phyloP scores from a whole-genome alignment of 2,329 filamentous ascomycete species.

The Lachnellula willkommii region DNA sequence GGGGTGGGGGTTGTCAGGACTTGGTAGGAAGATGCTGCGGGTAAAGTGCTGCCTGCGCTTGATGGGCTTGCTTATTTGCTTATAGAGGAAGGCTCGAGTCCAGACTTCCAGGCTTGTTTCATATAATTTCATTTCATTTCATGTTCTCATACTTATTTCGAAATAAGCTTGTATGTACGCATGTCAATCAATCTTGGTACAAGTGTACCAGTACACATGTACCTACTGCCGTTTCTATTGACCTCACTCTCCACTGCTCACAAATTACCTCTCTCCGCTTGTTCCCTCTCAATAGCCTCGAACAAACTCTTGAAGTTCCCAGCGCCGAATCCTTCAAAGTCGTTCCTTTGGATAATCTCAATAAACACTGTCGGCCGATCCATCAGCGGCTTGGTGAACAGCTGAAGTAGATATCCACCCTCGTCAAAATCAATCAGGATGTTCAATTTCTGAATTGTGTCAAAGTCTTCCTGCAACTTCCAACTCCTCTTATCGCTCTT shows the following conservation, averaged over 20 bases:
- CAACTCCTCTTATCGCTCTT: slow-evolving; percentile 55
- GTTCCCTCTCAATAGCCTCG: slow-evolving; percentile 91
- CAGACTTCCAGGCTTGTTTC: too few relatives aligned
- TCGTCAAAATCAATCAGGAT: slow-evolving; percentile 96
- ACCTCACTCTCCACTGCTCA: slow-evolving; percentile 30
- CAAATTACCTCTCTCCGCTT: slow-evolving; percentile 79
- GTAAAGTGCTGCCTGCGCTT: too few relatives aligned
- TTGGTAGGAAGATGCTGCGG: too few relatives aligned
- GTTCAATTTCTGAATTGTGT: slow-evolving; percentile 68
- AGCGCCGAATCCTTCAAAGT: slow-evolving; percentile 87
- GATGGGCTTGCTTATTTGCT: too few relatives aligned
- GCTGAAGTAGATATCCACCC: slow-evolving; percentile 72
- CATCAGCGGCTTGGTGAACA: slow-evolving; percentile 84
- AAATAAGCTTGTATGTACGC: neutral
- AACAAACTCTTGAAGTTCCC: slow-evolving; percentile 95
- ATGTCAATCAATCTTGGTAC: neutral
- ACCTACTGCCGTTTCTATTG: neutral
- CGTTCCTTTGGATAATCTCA: slow-evolving; percentile 89
- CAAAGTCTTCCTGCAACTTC: slow-evolving; percentile 73
- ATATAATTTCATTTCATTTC: too few relatives aligned
- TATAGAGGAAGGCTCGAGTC: too few relatives aligned
- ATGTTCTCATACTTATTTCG: too few relatives aligned
- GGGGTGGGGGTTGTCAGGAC: too few relatives aligned
- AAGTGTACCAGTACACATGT: neutral
- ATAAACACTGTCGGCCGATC: slow-evolving; percentile 93